phyloP scores from a whole-genome alignment of 129 eudicot species.

The Helianthus annuus region DNA sequence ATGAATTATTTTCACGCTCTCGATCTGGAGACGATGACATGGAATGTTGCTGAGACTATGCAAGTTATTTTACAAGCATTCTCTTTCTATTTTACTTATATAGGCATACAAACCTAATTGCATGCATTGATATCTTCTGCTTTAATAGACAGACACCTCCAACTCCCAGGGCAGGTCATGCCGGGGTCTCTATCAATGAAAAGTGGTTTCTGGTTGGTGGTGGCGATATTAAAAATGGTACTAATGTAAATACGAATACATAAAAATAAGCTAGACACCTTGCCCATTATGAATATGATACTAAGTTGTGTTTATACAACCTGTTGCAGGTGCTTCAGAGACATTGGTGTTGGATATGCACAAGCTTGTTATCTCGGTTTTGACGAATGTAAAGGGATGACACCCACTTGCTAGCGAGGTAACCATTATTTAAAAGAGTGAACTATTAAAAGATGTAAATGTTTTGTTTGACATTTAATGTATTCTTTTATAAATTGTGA shows the following conservation, averaged over 20 bases:
- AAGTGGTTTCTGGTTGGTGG: constrained; percentile 96
- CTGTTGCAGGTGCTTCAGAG: constrained; percentile 70
- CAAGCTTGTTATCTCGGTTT: constrained; percentile 65
- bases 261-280: constrained; percentile 21
- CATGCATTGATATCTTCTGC: constrained; percentile 34
- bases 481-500: neutral
- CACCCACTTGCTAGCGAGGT: constrained; percentile 99
- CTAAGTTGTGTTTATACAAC: constrained; percentile 2
- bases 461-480: neutral
- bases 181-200: constrained; percentile 70
- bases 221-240: constrained; percentile 94
- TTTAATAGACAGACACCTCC: constrained; percentile 85
- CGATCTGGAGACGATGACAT: constrained; percentile 75
- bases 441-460: neutral
- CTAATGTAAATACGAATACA: neutral
- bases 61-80: constrained; percentile 33
- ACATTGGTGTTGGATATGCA: constrained; percentile 77
- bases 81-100: neutral
- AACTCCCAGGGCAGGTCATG: constrained; percentile 96
- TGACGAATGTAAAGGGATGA: constrained; percentile 77
- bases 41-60: constrained; percentile 72
- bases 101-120: neutral
- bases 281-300: constrained; percentile 9
- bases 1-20: constrained; percentile 82
- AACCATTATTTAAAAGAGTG: constrained; percentile 3